Conservation (phyloP, 1,284 basidiomycete species). For the Tylopilus orsonianus region DNA sequence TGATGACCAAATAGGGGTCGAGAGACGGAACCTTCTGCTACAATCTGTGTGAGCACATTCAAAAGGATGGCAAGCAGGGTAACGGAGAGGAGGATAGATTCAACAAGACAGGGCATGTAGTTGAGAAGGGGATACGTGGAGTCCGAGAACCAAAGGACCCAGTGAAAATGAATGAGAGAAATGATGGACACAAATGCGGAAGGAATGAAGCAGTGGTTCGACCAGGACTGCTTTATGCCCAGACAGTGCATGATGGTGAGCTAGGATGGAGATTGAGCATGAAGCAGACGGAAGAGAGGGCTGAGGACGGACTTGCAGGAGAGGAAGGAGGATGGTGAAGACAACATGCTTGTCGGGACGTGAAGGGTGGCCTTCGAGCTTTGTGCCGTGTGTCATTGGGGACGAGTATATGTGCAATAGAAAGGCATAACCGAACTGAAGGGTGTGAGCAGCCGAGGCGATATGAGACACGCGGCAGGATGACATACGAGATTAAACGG, state of each 20-base stretch:
- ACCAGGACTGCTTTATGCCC: slow-evolving; percentile 59
- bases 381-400: slow-evolving; percentile 53
- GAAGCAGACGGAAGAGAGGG: background rate
- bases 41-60: slow-evolving; percentile 62
- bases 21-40: slow-evolving; percentile 51
- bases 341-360: slow-evolving; percentile 69
- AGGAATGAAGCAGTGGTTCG: slow-evolving; percentile 61
- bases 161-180: slow-evolving; percentile 64
- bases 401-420: slow-evolving; percentile 70
- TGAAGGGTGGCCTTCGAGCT: slow-evolving; percentile 44
- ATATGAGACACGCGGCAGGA: slow-evolving; percentile 5
- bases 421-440: slow-evolving; percentile 72
- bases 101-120: slow-evolving; percentile 69
- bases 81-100: slow-evolving; percentile 55
- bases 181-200: slow-evolving; percentile 60
- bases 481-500: slow-evolving; percentile 65
- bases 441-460: slow-evolving; percentile 1
- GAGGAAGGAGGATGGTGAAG: slow-evolving; percentile 65
- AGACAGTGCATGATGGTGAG: slow-evolving; percentile 62
- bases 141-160: slow-evolving; percentile 51
- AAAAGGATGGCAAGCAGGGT: slow-evolving; percentile 57
- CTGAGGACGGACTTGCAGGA: slow-evolving; percentile 52
- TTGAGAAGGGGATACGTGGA: slow-evolving; percentile 65
- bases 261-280: slow-evolving; percentile 33
- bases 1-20: slow-evolving; percentile 50